These are phyloP conservation scores for Fusarium mangiferae DNA, from an alignment of 2,329 filamentous ascomycete genomes.

Conservation along the genomic window DNA sequence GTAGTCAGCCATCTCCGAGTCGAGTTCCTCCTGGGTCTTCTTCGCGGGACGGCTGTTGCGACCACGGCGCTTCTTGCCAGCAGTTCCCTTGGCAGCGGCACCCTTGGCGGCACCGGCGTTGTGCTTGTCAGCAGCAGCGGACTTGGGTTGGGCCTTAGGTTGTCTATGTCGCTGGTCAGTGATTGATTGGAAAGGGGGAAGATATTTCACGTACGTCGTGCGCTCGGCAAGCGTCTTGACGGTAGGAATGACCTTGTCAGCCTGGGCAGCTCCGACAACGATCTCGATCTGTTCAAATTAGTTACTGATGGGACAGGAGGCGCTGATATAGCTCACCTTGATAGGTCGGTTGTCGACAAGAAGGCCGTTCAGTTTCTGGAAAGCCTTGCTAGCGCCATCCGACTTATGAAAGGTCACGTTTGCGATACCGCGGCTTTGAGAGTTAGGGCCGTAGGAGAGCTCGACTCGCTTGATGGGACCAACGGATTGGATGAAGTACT, in stretches of 20 bases:
- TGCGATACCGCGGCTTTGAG: constrained; percentile 90
- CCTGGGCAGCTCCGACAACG: constrained; percentile 80
- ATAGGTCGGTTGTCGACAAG: constrained; percentile 91
- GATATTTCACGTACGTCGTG: constrained; percentile 67
- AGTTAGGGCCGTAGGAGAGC: constrained; percentile 91
- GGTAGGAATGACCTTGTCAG: constrained; percentile 72
- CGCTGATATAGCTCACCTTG: constrained; percentile 69
- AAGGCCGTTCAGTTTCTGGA: constrained; percentile 84
- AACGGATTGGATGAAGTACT: constrained; percentile 91
- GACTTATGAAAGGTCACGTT: constrained; percentile 86
- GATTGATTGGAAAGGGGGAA: neutral
- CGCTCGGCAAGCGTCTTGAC: constrained; percentile 83
- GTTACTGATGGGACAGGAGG: neutral
- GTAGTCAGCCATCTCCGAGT: constrained; percentile 98
- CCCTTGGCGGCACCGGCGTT: constrained; percentile 59
- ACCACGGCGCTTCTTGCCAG: constrained; percentile 62
- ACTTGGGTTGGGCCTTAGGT: constrained; percentile 73
- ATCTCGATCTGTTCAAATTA: constrained; percentile 79
- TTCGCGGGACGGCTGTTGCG: constrained; percentile 73
- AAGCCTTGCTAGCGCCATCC: constrained; percentile 86
- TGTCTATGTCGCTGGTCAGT: constrained; percentile 43
- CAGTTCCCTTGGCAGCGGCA: constrained; percentile 55
- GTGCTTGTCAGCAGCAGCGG: constrained; percentile 79
- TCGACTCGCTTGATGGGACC: constrained; percentile 92
- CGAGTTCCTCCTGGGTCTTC: constrained; percentile 95